These are phyloP conservation scores for Nakaseomyces nivariensis DNA, from an alignment of 1,139 yeast species.

Conservation along the genomic window DNA sequence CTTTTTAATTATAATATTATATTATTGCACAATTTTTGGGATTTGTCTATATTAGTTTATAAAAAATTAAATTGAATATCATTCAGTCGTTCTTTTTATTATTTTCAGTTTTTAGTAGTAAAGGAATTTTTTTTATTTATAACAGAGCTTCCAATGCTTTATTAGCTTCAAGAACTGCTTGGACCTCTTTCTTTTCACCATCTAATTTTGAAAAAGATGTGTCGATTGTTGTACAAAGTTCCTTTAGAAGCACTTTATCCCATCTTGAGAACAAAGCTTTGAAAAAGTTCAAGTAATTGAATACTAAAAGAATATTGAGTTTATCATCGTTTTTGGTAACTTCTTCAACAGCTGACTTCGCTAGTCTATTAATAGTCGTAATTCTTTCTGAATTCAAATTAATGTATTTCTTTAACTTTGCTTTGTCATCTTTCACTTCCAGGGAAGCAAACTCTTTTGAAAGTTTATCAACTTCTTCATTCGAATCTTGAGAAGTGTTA, in stretches of 20 bases:
- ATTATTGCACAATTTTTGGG: not conserved
- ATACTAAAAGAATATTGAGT: constrained; percentile 12
- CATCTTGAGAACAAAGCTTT: constrained; percentile 16
- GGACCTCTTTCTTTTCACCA: not conserved
- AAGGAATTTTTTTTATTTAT: too few relatives aligned
- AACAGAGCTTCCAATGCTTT: not conserved
- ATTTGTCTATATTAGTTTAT: not conserved
- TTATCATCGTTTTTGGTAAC: constrained; percentile 3
- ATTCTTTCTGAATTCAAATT: constrained; percentile 17
- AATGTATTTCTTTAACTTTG: constrained; percentile 9
- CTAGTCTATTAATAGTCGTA: constrained; percentile 16
- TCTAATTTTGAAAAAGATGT: not conserved
- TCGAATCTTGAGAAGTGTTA: too few relatives aligned
- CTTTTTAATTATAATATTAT: not conserved
- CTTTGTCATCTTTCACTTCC: constrained; percentile 1
- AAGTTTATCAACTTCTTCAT: not conserved
- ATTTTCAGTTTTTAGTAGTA: not conserved
- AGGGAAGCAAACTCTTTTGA: constrained; percentile 10
- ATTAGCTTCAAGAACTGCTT: constrained; percentile 4
- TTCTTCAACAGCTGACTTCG: constrained; percentile 12
- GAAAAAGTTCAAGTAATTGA: constrained; percentile 19
- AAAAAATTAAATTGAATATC: not conserved
- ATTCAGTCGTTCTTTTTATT: not conserved
- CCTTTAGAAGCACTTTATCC: constrained; percentile 15
- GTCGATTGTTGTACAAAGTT: constrained; percentile 4